Conservation (phyloP, 768 basidiomycete species). For the Lentinus brumalis region DNA sequence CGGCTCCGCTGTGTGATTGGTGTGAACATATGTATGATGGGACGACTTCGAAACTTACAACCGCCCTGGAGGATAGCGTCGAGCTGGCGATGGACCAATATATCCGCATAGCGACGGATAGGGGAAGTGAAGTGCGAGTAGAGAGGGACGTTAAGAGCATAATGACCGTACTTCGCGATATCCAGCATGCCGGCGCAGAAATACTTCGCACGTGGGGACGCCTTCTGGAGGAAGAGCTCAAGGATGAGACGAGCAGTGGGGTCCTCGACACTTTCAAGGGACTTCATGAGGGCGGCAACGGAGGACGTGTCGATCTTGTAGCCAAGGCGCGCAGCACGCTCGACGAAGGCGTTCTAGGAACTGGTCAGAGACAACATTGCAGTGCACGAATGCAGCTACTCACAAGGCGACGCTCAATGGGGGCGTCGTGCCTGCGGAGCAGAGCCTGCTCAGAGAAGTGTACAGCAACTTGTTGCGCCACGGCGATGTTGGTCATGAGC, state of each 20-base stretch:
- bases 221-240: constrained; percentile 82
- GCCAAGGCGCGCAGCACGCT: constrained; percentile 84
- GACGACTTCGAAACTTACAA: constrained; percentile 41
- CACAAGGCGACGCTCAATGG: constrained; percentile 89
- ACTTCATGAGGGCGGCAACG: constrained; percentile 80
- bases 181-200: constrained; percentile 99
- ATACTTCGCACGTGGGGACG: constrained; percentile 95
- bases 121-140: constrained; percentile 96
- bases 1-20: constrained; percentile 51
- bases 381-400: constrained; percentile 25
- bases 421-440: constrained; percentile 90
- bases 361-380: constrained; percentile 4
- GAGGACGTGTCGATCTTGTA: constrained; percentile 80
- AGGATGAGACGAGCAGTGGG: constrained; percentile 77
- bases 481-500: constrained; percentile 86
- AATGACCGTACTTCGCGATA: constrained; percentile 96
- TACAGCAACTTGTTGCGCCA: constrained; percentile 92
- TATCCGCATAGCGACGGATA: constrained; percentile 90
- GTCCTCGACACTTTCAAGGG: constrained; percentile 74
- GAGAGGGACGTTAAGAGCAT: constrained; percentile 84
- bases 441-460: constrained; percentile 97
- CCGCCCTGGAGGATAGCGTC: constrained; percentile 82
- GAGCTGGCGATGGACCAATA: constrained; percentile 94
- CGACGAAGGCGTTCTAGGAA: constrained; percentile 67
- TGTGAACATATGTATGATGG: constrained; percentile 10